These are phyloP conservation scores for Gnomoniopsis sp. DNA, from an alignment of 2,329 filamentous ascomycete species.

Conservation along the genomic window DNA sequence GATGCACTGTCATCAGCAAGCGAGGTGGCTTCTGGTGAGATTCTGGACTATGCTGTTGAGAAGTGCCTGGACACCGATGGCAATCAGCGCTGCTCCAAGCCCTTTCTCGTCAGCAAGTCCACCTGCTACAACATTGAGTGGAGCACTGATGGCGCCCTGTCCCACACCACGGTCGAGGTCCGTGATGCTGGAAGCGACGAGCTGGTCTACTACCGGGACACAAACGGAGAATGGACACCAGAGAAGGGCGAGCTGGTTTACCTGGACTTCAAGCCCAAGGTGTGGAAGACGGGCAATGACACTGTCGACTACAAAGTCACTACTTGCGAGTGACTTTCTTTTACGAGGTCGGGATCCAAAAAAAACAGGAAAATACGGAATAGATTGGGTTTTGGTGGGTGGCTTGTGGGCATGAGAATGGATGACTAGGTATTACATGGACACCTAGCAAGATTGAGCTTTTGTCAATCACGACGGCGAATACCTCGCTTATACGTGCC, in stretches of 20 bases:
- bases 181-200: conserved; percentile 35
- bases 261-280: conserved; percentile 44
- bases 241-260: conserved; percentile 43
- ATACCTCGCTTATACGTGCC: no score
- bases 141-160: conserved; percentile 36
- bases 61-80: conserved; percentile 37
- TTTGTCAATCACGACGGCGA: no score
- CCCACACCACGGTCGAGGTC: conserved; percentile 38
- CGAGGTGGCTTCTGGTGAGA: conserved; percentile 24
- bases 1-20: not conserved
- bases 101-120: conserved; percentile 35
- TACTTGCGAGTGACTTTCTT: conserved; percentile 1
- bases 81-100: conserved; percentile 36
- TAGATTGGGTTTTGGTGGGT: not conserved
- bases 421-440: no score
- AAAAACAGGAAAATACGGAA: not conserved
- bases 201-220: conserved; percentile 42
- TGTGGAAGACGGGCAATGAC: conserved; percentile 39
- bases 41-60: conserved; percentile 40
- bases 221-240: conserved; percentile 41
- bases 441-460: no score
- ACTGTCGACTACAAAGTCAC: conserved; percentile 40
- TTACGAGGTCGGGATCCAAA: not conserved
- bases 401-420: no score
- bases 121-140: conserved; percentile 40